Evolutionary conservation across 2,329 filamentous ascomycete species (phyloP).

Genomic region (Penicillium sp.): DNA sequence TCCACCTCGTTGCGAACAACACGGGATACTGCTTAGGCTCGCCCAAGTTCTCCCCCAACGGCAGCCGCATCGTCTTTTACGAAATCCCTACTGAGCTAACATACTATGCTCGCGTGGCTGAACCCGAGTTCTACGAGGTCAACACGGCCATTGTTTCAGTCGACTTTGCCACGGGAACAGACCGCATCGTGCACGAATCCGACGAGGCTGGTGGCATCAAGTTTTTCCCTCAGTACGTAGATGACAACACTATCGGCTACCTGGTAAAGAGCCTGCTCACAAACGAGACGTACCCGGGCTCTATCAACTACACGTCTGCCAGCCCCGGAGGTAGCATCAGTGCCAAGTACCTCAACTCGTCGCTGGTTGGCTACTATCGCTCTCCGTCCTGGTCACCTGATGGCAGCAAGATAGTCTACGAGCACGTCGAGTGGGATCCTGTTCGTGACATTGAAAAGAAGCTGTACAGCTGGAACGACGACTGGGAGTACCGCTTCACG

Average conservation of each 20-base stretch:
- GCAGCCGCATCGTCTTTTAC: neutral
- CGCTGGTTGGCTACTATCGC: neutral
- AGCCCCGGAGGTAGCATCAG: neutral
- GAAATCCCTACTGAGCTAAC: neutral
- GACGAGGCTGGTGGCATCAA: neutral
- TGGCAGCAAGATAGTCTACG: slow-evolving; percentile 14
- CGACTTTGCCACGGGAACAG: neutral
- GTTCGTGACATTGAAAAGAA: slow-evolving; percentile 6
- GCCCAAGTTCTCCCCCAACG: slow-evolving; percentile 1
- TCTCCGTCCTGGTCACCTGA: slow-evolving; percentile 12
- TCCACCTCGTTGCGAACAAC: neutral
- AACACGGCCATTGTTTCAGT: neutral
- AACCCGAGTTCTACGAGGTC: neutral
- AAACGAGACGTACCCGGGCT: neutral
- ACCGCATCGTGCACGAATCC: neutral
- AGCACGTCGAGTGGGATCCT: slow-evolving; percentile 9
- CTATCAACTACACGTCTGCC: neutral
- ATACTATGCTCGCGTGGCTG: neutral
- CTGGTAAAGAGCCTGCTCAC: slow-evolving; percentile 10
- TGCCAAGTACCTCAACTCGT: neutral
- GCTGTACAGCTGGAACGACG: slow-evolving; percentile 10
- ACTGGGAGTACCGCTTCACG: slow-evolving; percentile 15
- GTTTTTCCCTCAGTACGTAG: slow-evolving; percentile 9
- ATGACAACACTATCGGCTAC: slow-evolving; percentile 11
- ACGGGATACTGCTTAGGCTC: neutral